phyloP scores from a whole-genome alignment of 2,329 filamentous ascomycete species.

The Camptophora hylomeconis region DNA sequence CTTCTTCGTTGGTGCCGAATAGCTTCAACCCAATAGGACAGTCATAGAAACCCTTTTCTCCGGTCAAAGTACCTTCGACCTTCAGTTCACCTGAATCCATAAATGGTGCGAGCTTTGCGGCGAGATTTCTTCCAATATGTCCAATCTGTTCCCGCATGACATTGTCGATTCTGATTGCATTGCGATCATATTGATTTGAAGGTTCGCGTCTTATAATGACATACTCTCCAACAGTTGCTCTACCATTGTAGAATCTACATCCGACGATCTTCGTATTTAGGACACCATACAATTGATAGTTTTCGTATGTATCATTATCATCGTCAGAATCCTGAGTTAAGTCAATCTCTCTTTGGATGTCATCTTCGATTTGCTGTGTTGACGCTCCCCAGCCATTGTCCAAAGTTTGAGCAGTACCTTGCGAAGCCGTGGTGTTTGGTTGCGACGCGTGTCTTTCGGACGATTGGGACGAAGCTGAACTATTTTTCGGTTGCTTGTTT shows the following conservation, averaged over 20 bases:
- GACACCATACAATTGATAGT: conserved; percentile 28
- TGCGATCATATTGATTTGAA: conserved; percentile 54
- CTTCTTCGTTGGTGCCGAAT: conserved; percentile 51
- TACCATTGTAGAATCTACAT: conserved; percentile 49
- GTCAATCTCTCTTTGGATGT: conserved; percentile 17
- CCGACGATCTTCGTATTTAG: conserved; percentile 47
- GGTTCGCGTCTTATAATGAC: conserved; percentile 54
- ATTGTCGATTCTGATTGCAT: conserved; percentile 69
- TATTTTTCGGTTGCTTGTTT: background rate
- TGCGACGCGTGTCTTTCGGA: no score
- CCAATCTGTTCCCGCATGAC: conserved; percentile 65
- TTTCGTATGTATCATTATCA: conserved; percentile 24
- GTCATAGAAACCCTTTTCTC: conserved; percentile 53
- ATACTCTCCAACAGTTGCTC: conserved; percentile 49
- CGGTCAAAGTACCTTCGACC: conserved; percentile 58
- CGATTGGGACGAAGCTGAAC: background rate
- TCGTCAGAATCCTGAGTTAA: conserved; percentile 18
- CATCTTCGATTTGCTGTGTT: conserved; percentile 18
- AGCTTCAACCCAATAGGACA: conserved; percentile 59
- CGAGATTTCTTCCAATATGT: conserved; percentile 56
- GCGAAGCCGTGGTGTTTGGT: no score
- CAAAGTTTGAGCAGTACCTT: no score
- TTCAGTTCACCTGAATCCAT: conserved; percentile 45
- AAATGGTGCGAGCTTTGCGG: conserved; percentile 52
- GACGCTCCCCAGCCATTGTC: conserved; percentile 11